Conservation (phyloP, 148 eudicot genomes). For the Diospyros lotus region DNA sequence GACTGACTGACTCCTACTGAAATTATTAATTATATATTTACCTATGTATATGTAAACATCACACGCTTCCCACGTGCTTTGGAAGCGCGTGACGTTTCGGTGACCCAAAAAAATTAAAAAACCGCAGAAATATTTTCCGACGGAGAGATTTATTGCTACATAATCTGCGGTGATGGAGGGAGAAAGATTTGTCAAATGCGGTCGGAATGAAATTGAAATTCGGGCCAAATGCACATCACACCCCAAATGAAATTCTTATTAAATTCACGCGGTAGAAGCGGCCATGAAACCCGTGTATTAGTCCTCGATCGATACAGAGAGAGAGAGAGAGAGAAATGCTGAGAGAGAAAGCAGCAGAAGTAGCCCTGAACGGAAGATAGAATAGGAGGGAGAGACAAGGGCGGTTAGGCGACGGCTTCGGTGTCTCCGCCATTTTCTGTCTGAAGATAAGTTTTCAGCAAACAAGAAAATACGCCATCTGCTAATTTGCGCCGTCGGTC, state of each 20-base stretch:
- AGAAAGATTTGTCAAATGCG: slow-evolving; percentile 42
- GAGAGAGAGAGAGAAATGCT: slow-evolving; percentile 4
- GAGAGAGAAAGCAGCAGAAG: background rate
- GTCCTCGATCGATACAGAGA: slow-evolving; percentile 13
- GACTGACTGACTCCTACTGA: no score
- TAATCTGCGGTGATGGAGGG: slow-evolving; percentile 47
- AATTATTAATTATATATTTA: no score
- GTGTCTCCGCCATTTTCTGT: slow-evolving; percentile 10
- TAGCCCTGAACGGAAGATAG: no score
- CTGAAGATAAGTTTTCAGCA: background rate
- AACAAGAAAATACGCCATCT: slow-evolving; percentile 22
- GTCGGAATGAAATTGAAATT: slow-evolving; percentile 95
- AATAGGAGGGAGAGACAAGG: no score
- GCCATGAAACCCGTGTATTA: slow-evolving; percentile 54
- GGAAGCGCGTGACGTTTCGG: background rate
- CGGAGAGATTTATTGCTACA: slow-evolving; percentile 28
- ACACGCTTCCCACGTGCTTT: background rate
- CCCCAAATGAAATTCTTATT: slow-evolving; percentile 32
- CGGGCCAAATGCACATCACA: slow-evolving; percentile 42
- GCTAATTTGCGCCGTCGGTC: slow-evolving; percentile 19
- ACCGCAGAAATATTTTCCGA: no score
- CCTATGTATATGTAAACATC: no score
- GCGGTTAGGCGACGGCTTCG: slow-evolving; percentile 7
- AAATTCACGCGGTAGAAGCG: slow-evolving; percentile 63
- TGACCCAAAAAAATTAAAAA: background rate